Conservation (phyloP, 805 yeast species). For the Candida cerambycidarum region DNA sequence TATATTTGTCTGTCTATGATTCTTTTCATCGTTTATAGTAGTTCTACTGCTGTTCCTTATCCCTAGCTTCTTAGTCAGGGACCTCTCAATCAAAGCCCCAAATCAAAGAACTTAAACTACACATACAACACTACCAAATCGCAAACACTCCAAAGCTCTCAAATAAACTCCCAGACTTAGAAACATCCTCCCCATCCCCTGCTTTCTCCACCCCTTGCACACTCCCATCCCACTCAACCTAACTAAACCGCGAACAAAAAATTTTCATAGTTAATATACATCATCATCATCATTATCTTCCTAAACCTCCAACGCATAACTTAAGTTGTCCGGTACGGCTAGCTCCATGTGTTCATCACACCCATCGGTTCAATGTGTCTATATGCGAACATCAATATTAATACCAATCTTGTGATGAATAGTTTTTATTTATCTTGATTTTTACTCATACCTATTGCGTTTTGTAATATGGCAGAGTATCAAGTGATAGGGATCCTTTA, state of each 20-base stretch:
- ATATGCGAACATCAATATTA: slow-evolving; percentile 34
- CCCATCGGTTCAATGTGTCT: slow-evolving; percentile 50
- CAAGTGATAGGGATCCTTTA: slow-evolving; percentile 2
- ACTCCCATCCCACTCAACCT: too few relatives aligned
- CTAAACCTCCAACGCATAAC: slow-evolving; percentile 35
- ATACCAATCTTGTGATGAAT: neutral
- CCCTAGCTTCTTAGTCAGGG: too few relatives aligned
- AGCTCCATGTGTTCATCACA: slow-evolving; percentile 18
- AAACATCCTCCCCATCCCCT: too few relatives aligned
- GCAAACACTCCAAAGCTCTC: too few relatives aligned
- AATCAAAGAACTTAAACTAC: too few relatives aligned
- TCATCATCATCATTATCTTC: neutral
- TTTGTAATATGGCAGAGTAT: slow-evolving; percentile 1
- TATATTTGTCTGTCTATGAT: too few relatives aligned
- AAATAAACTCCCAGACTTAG: too few relatives aligned
- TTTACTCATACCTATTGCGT: neutral
- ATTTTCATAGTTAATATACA: slow-evolving; percentile 3
- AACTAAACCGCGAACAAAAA: neutral
- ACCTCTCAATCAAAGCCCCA: too few relatives aligned
- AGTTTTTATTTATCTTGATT: slow-evolving; percentile 3
- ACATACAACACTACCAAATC: too few relatives aligned
- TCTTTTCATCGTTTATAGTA: too few relatives aligned
- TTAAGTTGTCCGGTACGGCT: slow-evolving; percentile 45
- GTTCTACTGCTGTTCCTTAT: too few relatives aligned
- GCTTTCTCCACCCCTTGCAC: too few relatives aligned